A percentile compares a stretch with the other conserved stretches of the same genome.
Conservation (phyloP, 1,139 yeast species). For the Suhomyces guaymorum region DNA sequence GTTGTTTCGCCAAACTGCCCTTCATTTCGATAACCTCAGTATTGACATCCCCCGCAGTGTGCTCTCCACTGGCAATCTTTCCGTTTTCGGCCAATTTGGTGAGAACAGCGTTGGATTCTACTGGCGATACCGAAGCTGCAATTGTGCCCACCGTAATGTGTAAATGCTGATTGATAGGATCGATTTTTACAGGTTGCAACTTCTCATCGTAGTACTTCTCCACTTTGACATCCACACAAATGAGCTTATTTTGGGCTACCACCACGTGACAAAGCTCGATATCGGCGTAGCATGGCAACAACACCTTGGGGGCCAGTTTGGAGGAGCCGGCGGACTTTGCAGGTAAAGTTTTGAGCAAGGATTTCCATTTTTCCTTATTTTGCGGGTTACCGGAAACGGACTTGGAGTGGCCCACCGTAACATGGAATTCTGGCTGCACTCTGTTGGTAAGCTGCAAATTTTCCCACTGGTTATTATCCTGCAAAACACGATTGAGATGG, state of each 20-base stretch:
- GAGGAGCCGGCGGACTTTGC: constrained; percentile 10
- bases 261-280: constrained; percentile 47
- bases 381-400: constrained; percentile 28
- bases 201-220: constrained; percentile 24
- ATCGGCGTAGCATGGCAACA: constrained; percentile 30
- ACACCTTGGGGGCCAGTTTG: constrained; percentile 11
- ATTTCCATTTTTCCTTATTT: constrained; percentile 27
- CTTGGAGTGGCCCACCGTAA: constrained; percentile 67
- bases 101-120: constrained; percentile 32
- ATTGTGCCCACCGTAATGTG: constrained; percentile 81
- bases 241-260: constrained; percentile 50
- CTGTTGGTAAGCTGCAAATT: constrained; percentile 30
- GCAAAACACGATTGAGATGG: constrained; percentile 13
- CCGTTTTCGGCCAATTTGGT: constrained; percentile 5
- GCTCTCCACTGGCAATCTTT: constrained; percentile 2
- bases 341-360: constrained; percentile 17
- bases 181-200: constrained; percentile 23
- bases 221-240: constrained; percentile 58
- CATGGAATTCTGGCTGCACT: constrained; percentile 66
- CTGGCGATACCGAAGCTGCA: constrained; percentile 48
- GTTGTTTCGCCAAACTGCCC: constrained; percentile 17
- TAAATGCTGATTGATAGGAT: constrained; percentile 45
- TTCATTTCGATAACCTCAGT: constrained; percentile 6
- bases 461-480: constrained; percentile 30
- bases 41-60: constrained; percentile 3